Percentiles rank a stretch among this genome's conserved stretches.
These are phyloP conservation scores for Rhododendron vialii DNA, from an alignment of 148 eudicot genomes.

Conservation along the genomic window DNA sequence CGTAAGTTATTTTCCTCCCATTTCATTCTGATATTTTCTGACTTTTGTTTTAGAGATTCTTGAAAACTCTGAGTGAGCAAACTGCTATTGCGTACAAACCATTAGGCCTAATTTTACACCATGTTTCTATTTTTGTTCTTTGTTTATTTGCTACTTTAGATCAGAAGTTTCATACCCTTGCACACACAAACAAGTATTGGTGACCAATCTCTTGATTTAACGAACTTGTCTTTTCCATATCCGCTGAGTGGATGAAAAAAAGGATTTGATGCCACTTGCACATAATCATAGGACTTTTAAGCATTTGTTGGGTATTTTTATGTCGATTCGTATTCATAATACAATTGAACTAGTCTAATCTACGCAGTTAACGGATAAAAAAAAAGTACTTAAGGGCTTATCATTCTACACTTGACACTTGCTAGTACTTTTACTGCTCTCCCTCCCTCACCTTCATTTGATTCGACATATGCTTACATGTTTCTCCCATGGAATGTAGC, in stretches of 20 bases:
- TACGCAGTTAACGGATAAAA: not conserved
- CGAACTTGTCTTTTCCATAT: not conserved
- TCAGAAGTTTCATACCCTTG: too few relatives aligned
- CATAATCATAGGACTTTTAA: not conserved
- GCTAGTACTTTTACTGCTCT: not conserved
- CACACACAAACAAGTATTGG: not conserved
- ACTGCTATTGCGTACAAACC: not conserved
- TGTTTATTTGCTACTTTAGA: too few relatives aligned
- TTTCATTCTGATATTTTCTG: not conserved
- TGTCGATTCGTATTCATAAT: not conserved
- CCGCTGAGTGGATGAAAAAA: not conserved
- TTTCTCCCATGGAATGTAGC: not conserved
- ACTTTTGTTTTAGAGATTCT: not conserved
- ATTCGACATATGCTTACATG: not conserved
- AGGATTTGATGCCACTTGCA: not conserved
- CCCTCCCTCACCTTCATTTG: not conserved
- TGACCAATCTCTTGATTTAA: not conserved
- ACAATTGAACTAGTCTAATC: not conserved
- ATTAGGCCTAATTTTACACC: not conserved
- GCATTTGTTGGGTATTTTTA: not conserved
- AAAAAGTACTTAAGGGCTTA: not conserved
- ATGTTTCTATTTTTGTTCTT: too few relatives aligned
- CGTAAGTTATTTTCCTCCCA: conserved; percentile 18
- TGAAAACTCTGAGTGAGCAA: not conserved
- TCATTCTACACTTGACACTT: not conserved